Evolutionary conservation across 2,329 filamentous ascomycete species (phyloP), one percentile per base, ranked within the genome.

Genomic region (Cordyceps sp.): DNA sequence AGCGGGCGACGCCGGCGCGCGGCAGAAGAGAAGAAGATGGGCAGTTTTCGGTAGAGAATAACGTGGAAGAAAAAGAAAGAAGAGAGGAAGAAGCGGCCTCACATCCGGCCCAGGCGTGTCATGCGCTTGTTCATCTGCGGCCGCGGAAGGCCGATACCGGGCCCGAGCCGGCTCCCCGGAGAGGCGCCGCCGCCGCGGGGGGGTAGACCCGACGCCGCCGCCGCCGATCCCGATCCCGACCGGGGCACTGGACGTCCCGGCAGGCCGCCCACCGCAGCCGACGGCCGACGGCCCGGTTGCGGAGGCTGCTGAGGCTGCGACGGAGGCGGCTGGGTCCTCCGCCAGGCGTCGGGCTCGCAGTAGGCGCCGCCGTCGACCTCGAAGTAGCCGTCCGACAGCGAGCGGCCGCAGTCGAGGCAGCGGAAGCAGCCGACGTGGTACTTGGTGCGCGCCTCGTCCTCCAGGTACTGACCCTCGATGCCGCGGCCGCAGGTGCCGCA

Each of bases 401-500:
- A 72, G 29, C 72, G 57, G 21, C 73, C 70, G 49, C 88, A 96
- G 42, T 83, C 78, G 28, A 68, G 66, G 49, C 90, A 96, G 30
- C 74, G 77, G 57, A 98, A 83, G 56, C 90, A 98, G 7, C 70
- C 64, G 0, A 83, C 73, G 51, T 98, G 90, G 54, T 85, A 90
- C 51, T 94, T 94, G 43, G 73, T 66, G 22, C 66, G 61, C 25
- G 62, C 55, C 44, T 84, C 80, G 20, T 90, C 92, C 50, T 93
- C 85, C 24, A 94, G 64, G 45, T 93, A 98, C 43, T 86, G 78
- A 1, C 90, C 90, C 54, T 98, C 90, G 42, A 98, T 96, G 12
- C 90, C 90, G 10, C 64, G 62, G 40, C 80, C 69, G 52, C 90
- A 98, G 20, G 67, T 68, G 13, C 70, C 69, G 50, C 90, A 98